Conservation (phyloP, 192 early-diverging fungal species). For the Coemansia sp. region DNA sequence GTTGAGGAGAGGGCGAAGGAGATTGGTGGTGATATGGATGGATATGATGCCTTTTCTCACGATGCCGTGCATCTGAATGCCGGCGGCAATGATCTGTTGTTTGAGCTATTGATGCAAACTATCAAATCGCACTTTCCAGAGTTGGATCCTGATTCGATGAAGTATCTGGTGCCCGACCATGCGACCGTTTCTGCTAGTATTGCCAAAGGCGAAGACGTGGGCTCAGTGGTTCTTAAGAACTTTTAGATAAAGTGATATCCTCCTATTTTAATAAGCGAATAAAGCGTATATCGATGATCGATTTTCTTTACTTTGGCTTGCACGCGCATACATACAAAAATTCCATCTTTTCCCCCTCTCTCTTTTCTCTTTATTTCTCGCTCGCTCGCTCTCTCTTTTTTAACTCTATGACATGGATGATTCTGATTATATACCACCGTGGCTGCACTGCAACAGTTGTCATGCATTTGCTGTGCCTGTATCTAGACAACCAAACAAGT, state of each 20-base stretch:
- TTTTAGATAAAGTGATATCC: background rate
- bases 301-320: background rate
- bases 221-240: no score
- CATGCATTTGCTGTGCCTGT: slow-evolving; percentile 15
- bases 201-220: background rate
- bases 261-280: background rate
- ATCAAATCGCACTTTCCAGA: slow-evolving; percentile 17
- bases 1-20: slow-evolving; percentile 8
- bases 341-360: background rate
- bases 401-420: background rate
- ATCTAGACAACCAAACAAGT: background rate
- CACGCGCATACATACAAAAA: no score
- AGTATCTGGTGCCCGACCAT: slow-evolving; percentile 18
- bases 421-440: slow-evolving; percentile 11
- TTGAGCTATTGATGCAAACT: slow-evolving; percentile 12
- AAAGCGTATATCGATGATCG: no score
- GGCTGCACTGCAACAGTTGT: slow-evolving; percentile 53
- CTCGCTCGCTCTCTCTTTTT: background rate
- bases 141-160: slow-evolving; percentile 23
- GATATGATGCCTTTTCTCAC: slow-evolving; percentile 17
- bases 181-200: background rate
- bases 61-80: slow-evolving; percentile 48
- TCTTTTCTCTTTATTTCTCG: background rate
- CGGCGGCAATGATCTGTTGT: slow-evolving; percentile 42
- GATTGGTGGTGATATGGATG: background rate